Conservation (phyloP, 129 eudicot species). For the Deinandra increscens region DNA sequence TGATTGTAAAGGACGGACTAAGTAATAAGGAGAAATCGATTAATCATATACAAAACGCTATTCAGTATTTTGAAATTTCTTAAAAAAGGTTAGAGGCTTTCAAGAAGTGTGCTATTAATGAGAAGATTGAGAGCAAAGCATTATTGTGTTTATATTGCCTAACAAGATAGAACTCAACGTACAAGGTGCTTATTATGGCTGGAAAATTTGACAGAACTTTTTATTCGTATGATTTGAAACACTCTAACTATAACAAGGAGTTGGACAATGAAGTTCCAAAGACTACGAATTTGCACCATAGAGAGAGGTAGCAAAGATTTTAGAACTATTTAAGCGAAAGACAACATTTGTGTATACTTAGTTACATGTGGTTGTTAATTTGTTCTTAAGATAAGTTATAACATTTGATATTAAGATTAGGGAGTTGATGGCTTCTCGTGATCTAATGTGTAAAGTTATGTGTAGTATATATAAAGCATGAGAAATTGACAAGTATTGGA, state of each 20-base stretch:
- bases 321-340: neutral
- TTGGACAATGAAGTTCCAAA: neutral
- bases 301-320: neutral
- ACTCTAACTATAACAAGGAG: neutral
- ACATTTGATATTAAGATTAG: too few relatives aligned
- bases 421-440: too few relatives aligned
- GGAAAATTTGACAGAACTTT: neutral
- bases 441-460: too few relatives aligned
- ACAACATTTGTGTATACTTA: neutral
- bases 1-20: neutral
- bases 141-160: neutral
- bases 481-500: too few relatives aligned
- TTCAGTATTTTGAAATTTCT: neutral
- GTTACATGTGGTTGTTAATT: neutral
- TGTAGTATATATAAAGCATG: too few relatives aligned
- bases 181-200: neutral
- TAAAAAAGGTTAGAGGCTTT: neutral
- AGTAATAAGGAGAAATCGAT: neutral
- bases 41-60: neutral
- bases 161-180: neutral
- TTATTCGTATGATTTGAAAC: neutral
- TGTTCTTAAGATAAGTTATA: neutral
- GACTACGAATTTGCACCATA: too few relatives aligned
- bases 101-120: neutral
- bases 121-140: neutral